These are phyloP conservation scores for Coemansia erecta DNA, from an alignment of 192 early-diverging fungal genomes.

Conservation along the genomic window DNA sequence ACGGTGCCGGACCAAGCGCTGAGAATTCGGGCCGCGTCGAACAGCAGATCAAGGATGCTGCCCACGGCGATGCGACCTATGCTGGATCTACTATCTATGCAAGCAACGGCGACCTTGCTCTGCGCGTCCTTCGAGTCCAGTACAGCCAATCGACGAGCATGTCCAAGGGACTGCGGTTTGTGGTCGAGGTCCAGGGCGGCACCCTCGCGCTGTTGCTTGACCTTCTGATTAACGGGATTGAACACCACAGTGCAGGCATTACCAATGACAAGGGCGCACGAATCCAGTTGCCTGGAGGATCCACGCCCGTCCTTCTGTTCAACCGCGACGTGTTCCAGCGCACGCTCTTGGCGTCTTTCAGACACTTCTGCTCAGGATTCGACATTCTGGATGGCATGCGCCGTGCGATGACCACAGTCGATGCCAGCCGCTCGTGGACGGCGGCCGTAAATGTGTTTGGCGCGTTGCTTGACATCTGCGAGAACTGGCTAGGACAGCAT, in stretches of 20 bases:
- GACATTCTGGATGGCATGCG: conserved; percentile 45
- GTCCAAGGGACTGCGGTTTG: conserved; percentile 24
- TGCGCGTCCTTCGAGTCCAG: conserved; percentile 48
- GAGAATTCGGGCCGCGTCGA: conserved; percentile 9
- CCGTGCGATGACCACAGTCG: conserved; percentile 12
- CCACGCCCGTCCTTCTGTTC: conserved; percentile 33
- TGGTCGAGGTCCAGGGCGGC: conserved; percentile 65
- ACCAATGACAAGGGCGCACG: conserved; percentile 51
- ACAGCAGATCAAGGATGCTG: conserved; percentile 37
- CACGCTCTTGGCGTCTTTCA: conserved; percentile 65
- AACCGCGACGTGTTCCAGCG: conserved; percentile 54
- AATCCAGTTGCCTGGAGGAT: conserved; percentile 27
- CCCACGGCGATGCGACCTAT: conserved; percentile 33
- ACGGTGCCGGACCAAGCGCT: neutral
- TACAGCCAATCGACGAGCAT: conserved; percentile 11
- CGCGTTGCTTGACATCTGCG: conserved; percentile 57
- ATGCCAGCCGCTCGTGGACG: conserved; percentile 34
- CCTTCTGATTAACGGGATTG: conserved; percentile 60
- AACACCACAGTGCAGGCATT: conserved; percentile 35
- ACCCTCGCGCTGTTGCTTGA: conserved; percentile 58
- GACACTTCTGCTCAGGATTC: conserved; percentile 58
- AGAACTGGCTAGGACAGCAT: conserved; percentile 62
- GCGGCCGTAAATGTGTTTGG: conserved; percentile 13
- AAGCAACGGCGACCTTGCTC: conserved; percentile 42
- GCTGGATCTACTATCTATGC: conserved; percentile 44